phyloP scores from a whole-genome alignment of 495 filamentous ascomycete species.

The Penicillium herquei region DNA sequence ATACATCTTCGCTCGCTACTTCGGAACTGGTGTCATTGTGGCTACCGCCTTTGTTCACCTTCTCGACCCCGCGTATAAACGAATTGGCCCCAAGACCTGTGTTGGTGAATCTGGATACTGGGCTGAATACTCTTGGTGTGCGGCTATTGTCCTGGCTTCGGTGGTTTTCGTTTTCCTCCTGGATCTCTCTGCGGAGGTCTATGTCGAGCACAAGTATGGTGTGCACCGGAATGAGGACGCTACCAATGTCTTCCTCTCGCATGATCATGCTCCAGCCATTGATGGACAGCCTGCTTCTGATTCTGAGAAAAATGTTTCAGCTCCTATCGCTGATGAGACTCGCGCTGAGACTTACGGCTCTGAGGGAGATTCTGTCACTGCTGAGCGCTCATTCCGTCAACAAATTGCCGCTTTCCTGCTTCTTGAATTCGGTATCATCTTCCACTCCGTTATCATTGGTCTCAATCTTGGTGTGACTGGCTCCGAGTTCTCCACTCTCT shows the following conservation, averaged over 20 bases:
- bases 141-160: constrained; percentile 32
- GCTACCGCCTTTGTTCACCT: constrained; percentile 64
- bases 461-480: constrained; percentile 66
- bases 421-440: constrained; percentile 71
- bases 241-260: constrained; percentile 16
- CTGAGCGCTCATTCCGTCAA: constrained; percentile 26
- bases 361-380: background rate
- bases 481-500: constrained; percentile 61
- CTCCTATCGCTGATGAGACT: background rate
- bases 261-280: background rate
- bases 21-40: constrained; percentile 69
- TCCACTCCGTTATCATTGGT: constrained; percentile 73
- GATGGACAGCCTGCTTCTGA: constrained; percentile 6
- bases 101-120: constrained; percentile 51
- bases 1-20: constrained; percentile 72
- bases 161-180: constrained; percentile 36
- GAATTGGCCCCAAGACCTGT: constrained; percentile 51
- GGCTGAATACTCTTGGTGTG: constrained; percentile 40
- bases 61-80: constrained; percentile 50
- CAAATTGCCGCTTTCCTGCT: constrained; percentile 41
- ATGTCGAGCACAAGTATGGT: constrained; percentile 50
- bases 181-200: constrained; percentile 44
- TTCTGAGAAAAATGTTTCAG: background rate
- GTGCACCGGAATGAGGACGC: constrained; percentile 29
- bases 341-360: background rate